Evolutionary conservation across 352 stramenopile species (phyloP), one percentile per base, ranked within the genome.

Genomic region (Phytopythium boreale): DNA sequence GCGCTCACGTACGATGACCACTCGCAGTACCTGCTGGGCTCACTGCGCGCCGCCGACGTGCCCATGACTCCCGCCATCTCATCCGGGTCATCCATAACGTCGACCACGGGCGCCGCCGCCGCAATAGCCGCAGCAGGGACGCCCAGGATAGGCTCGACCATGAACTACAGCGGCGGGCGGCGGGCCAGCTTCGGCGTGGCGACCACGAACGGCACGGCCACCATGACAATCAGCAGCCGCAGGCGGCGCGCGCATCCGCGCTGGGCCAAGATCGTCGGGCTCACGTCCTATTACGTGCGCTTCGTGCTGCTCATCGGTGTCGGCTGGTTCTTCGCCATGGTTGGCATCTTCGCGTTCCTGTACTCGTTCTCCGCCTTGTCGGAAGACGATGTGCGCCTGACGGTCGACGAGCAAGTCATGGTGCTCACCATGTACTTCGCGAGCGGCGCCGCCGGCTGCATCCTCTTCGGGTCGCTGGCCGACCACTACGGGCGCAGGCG

Each of bases 401-500:
- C 27, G 51, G 6, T 43, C 27, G n/a, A 43, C 47, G 61, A 74
- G 61, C 58, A 70, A 4, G 74, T 75, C 19, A 47, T 88, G 2
- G 47, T 75, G 11, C 59, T 79, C 20, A 66, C 68, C 46, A 66
- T 79, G 11, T 77, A 80, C 46, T 89, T 84, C 50, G 22, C 77
- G 7, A 80, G 77, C 7, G 70, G 74, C 29, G 68, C 74, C 10
- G n/a, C 82, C n/a, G 84, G 84, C 47, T 76, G 70, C 7, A 8
- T 87, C 4, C 41, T 76, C 24, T 79, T 84, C 56, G 84, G 84
- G 15, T 71, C 80, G 22, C 71, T 78, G 17, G 82, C 79, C 19
- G 84, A 93, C 60, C 70, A 89, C 59, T 89, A 76, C 62, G 82
- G 82, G 15, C 71, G 80, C 9, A 67, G 75, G 37, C 64, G 61